Evolutionary conservation across 176 grass and related monocot genomes (phyloP).

Genomic region (Carex kokanica): DNA sequence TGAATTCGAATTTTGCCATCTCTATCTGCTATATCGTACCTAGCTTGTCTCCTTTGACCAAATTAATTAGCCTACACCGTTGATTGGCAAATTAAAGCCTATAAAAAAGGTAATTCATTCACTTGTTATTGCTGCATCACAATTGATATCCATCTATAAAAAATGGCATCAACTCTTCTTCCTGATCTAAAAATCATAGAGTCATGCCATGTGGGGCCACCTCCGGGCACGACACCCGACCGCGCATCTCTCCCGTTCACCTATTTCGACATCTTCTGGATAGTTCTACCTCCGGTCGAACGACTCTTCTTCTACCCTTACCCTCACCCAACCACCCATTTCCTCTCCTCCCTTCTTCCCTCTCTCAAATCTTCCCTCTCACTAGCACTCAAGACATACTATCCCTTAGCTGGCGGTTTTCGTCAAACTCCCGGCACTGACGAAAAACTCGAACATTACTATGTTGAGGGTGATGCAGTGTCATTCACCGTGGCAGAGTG

Average conservation of each 20-base stretch:
- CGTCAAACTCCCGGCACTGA: background rate
- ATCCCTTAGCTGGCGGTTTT: slow-evolving; percentile 42
- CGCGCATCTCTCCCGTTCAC: slow-evolving; percentile 1
- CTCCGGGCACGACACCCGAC: background rate
- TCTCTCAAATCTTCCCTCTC: slow-evolving; percentile 31
- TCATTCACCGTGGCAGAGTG: slow-evolving; percentile 51
- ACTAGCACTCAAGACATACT: slow-evolving; percentile 25
- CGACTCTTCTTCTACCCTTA: slow-evolving; percentile 28
- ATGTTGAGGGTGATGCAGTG: slow-evolving; percentile 35
- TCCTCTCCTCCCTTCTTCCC: background rate
- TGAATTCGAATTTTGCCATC: no score
- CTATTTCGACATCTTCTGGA: slow-evolving; percentile 1
- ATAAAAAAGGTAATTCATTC: no score
- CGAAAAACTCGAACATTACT: slow-evolving; percentile 35
- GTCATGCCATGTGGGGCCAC: background rate
- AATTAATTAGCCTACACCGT: no score
- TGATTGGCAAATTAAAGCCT: no score
- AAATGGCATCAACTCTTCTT: slow-evolving; percentile 13
- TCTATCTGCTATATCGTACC: no score
- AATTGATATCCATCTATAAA: background rate
- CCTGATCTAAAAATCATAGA: slow-evolving; percentile 4
- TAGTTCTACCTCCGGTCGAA: background rate
- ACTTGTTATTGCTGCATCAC: no score
- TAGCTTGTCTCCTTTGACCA: no score
- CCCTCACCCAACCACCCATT: background rate